Conservation (phyloP, 305 asterid species). For the Fraxinus angustifolia region DNA sequence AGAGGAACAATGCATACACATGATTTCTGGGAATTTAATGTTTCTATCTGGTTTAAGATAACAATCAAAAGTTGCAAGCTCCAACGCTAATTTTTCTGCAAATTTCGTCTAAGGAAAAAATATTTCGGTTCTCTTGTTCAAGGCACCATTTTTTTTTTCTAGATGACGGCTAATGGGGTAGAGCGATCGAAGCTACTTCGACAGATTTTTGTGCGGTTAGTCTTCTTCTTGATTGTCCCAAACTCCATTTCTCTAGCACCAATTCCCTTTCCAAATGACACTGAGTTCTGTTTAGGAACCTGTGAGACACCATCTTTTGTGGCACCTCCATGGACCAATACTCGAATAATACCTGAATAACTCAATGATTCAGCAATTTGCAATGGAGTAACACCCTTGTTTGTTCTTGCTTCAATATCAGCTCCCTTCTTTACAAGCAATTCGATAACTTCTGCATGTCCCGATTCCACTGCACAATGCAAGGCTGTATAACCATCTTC, state of each 20-base stretch:
- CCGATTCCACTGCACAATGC: constrained; percentile 74
- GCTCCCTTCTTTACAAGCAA: constrained; percentile 71
- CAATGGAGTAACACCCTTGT: constrained; percentile 55
- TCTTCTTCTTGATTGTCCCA: constrained; percentile 38
- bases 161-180: constrained; percentile 40
- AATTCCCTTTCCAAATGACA: constrained; percentile 21
- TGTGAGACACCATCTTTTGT: constrained; percentile 29
- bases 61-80: constrained; percentile 11
- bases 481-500: constrained; percentile 71
- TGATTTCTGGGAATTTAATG: constrained; percentile 8
- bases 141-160: background rate
- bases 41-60: background rate
- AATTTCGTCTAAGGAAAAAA: background rate
- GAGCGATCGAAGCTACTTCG: constrained; percentile 50
- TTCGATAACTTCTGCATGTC: constrained; percentile 59
- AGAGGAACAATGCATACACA: background rate
- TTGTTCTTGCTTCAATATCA: constrained; percentile 55
- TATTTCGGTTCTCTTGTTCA: background rate
- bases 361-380: constrained; percentile 56
- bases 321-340: constrained; percentile 51
- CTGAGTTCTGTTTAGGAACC: constrained; percentile 12
- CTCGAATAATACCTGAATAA: constrained; percentile 60
- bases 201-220: constrained; percentile 31
- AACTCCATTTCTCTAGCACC: constrained; percentile 31
- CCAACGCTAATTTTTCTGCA: background rate